Base-by-base conservation (phyloP, 2,329 filamentous ascomycete genomes). In the Fragosphaeria purpurea region DNA sequence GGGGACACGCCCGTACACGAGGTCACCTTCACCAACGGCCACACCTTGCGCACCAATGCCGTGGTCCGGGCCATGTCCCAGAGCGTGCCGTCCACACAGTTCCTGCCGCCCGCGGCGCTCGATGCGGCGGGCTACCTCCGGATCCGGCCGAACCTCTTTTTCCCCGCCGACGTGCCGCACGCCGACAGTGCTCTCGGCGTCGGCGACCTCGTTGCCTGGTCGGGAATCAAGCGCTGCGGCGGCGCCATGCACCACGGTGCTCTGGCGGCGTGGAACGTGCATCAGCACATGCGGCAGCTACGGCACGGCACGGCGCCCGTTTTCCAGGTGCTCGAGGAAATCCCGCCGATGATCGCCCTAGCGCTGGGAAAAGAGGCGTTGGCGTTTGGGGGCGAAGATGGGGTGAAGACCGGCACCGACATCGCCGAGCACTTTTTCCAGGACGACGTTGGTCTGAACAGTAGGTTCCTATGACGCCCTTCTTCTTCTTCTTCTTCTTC, bases 141-240 rank as follows among this genome's bases (percentile, higher is more conserved):
- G 59, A 76, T 88, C 48, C 68, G 71, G 41, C 62, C 79, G 2
- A 75, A 68, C 47, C 67, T 85, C 6, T 69, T 73, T 57, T 82
- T 86, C 62, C 64, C 72, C 1, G 58, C 67, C 2, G 67, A 67
- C 0, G 69, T 78, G 0, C 72, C 80, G 5, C 83, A 87, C 55
- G 65, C 76, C 10, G 67, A 70, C 0, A 65, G 67, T 33, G 86
- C 90, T 63, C 85, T 83, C 59, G 85, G 81, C 10, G 72, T 79
- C 31, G 86, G 86, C 12, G 86, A 91, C 61, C 69, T 86, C 12
- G 77, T 76, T 35, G 69, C 71, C 45, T 90, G 86, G 86, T 77
- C 82, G 0, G 86, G 85, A 42, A 88, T 91, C 68, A 90, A 88
- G 70, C 82, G 86, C 43, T 87, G 83, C 59, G 86, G 86, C 31